phyloP scores from a whole-genome alignment of 495 filamentous ascomycete species.

The Durotheca rogersii region DNA sequence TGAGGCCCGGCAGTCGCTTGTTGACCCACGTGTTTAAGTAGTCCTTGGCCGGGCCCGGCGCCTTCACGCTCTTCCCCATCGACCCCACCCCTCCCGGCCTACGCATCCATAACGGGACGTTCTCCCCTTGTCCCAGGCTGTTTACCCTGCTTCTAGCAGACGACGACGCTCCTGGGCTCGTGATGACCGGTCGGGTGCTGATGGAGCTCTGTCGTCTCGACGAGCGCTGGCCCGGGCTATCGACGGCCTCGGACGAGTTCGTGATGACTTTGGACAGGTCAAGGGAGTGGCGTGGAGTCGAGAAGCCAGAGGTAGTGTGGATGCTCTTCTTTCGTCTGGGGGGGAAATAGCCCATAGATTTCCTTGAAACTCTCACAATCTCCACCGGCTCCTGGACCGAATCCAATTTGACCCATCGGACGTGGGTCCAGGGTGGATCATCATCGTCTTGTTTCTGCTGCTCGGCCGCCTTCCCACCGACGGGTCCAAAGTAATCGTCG shows the following conservation, averaged over 20 bases:
- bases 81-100: conserved; percentile 86
- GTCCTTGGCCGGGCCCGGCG: conserved; percentile 78
- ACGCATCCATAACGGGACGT: conserved; percentile 58
- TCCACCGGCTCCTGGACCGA: conserved; percentile 68
- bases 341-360: conserved; percentile 86
- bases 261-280: conserved; percentile 53
- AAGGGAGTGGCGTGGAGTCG: conserved; percentile 62
- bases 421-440: conserved; percentile 72
- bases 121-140: conserved; percentile 30
- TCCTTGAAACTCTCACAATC: conserved; percentile 80
- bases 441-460: conserved; percentile 36
- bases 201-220: conserved; percentile 45
- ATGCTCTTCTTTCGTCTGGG: conserved; percentile 78
- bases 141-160: conserved; percentile 37
- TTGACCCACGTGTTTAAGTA: conserved; percentile 76
- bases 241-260: conserved; percentile 38
- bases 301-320: conserved; percentile 55
- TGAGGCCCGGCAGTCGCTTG: conserved; percentile 71
- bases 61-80: conserved; percentile 63
- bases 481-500: conserved; percentile 42
- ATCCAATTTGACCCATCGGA: conserved; percentile 81
- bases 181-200: conserved; percentile 25
- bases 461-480: conserved; percentile 35
- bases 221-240: conserved; percentile 39
- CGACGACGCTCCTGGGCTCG: conserved; percentile 29